A percentile compares a stretch with the other conserved stretches of the same genome.
These are phyloP conservation scores for Bondarzewia mesenterica DNA, from an alignment of 1,284 basidiomycete genomes.

Conservation along the genomic window DNA sequence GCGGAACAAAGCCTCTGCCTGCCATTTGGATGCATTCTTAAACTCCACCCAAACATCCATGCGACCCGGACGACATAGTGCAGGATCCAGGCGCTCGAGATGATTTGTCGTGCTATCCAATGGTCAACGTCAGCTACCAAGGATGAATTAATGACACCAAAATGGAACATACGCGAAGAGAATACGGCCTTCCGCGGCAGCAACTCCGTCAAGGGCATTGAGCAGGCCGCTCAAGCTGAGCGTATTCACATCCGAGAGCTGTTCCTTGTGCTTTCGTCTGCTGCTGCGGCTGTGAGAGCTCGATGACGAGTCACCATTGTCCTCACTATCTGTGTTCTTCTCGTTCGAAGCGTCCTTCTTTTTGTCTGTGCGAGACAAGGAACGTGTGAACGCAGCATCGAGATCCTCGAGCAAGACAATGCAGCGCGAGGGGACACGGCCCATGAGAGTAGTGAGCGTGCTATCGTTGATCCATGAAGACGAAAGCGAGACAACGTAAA, in stretches of 20 bases:
- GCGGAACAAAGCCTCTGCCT: slow-evolving; percentile 74
- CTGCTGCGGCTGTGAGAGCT: slow-evolving; percentile 27
- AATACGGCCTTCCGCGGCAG: slow-evolving; percentile 74
- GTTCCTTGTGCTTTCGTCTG: slow-evolving; percentile 43
- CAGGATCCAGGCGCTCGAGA: slow-evolving; percentile 75
- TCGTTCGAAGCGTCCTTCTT: slow-evolving; percentile 35
- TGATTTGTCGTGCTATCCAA: slow-evolving; percentile 67
- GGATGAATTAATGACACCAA: neutral
- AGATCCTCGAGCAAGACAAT: slow-evolving; percentile 81
- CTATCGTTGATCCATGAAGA: slow-evolving; percentile 75
- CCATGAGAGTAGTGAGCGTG: slow-evolving; percentile 70
- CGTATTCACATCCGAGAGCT: slow-evolving; percentile 70
- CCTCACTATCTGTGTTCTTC: slow-evolving; percentile 20
- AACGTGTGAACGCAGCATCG: slow-evolving; percentile 75
- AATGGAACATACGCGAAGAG: slow-evolving; percentile 62
- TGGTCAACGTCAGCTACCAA: slow-evolving; percentile 4
- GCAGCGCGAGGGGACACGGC: slow-evolving; percentile 72
- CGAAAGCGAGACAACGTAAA: slow-evolving; percentile 71
- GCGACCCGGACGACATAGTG: slow-evolving; percentile 76
- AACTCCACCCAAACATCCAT: slow-evolving; percentile 90
- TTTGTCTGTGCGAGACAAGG: slow-evolving; percentile 36
- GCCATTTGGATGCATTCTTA: slow-evolving; percentile 74
- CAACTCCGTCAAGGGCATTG: slow-evolving; percentile 83
- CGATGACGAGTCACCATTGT: slow-evolving; percentile 19
- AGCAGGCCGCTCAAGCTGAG: slow-evolving; percentile 74